These are phyloP conservation scores for Solanum hybrid DNA, from an alignment of 305 asterid species.

Conservation along the genomic window DNA sequence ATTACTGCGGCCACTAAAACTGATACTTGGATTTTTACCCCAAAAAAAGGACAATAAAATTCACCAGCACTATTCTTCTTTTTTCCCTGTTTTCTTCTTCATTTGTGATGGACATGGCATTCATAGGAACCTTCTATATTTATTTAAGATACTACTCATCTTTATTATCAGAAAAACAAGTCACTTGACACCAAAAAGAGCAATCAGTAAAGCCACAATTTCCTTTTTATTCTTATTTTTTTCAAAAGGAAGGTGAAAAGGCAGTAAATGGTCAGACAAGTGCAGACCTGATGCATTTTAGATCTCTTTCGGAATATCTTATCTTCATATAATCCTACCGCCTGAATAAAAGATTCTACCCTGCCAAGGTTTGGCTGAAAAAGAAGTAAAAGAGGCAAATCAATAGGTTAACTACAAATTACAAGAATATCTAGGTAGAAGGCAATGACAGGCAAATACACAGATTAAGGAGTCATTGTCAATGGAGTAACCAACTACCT, in stretches of 20 bases:
- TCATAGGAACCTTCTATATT: neutral
- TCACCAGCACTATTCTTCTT: neutral
- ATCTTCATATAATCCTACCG: constrained; percentile 91
- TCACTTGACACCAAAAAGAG: neutral
- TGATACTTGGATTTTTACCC: neutral
- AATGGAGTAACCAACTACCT: constrained; percentile 37
- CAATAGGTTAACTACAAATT: neutral
- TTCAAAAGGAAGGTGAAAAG: neutral
- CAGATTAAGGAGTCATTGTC: neutral
- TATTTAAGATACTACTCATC: neutral
- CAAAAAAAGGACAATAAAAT: neutral
- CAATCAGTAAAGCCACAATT: neutral
- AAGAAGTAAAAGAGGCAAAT: constrained; percentile 6
- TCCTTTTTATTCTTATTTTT: neutral
- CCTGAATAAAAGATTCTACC: constrained; percentile 93
- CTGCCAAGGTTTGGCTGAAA: constrained; percentile 69
- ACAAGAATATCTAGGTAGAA: neutral
- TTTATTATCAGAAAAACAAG: neutral
- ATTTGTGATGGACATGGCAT: neutral
- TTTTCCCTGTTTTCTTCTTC: neutral
- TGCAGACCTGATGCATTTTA: constrained; percentile 70
- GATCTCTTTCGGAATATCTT: constrained; percentile 92
- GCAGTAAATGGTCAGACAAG: neutral
- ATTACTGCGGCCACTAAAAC: neutral
- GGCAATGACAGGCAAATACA: neutral